Conservation (phyloP, 2,329 filamentous ascomycete genomes). For the Akanthomyces dipterigenus region DNA sequence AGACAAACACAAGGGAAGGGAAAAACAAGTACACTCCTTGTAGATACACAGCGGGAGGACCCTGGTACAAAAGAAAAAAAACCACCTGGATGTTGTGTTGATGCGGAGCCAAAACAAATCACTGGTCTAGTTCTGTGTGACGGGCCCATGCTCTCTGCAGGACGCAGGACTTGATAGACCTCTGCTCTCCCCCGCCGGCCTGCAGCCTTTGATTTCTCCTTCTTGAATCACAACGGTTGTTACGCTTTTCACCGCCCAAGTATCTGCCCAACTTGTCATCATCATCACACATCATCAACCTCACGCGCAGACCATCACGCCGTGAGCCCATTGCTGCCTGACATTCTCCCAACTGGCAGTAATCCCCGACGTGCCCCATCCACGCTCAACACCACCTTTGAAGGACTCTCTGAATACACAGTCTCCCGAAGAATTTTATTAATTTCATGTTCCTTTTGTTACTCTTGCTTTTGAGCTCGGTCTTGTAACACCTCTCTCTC, state of each 20-base stretch:
- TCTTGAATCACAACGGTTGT: conserved; percentile 6
- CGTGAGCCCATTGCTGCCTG: conserved; percentile 10
- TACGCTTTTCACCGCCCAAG: conserved; percentile 1
- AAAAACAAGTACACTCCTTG: not conserved
- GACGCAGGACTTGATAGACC: conserved; percentile 9
- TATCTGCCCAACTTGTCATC: conserved; percentile 2
- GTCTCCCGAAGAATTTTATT: not conserved
- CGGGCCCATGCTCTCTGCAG: conserved; percentile 8
- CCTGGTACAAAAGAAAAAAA: not conserved
- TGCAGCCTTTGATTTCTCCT: conserved; percentile 1
- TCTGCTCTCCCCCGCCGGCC: conserved; percentile 3
- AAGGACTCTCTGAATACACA: not conserved
- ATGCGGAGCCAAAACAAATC: conserved; percentile 11
- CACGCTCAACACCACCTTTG: not conserved
- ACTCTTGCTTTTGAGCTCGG: not conserved
- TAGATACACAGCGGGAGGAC: conserved; percentile 1
- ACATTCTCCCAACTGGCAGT: conserved; percentile 2
- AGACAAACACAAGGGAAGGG: not conserved
- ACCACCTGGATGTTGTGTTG: not conserved
- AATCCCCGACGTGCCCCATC: not conserved
- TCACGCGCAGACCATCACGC: not conserved
- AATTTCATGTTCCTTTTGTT: not conserved
- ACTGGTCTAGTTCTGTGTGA: not conserved
- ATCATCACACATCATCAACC: conserved; percentile 4
- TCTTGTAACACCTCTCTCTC: conserved; percentile 3